Base-by-base conservation (phyloP, 805 yeast genomes). In the Wickerhamomyces pijperi region DNA sequence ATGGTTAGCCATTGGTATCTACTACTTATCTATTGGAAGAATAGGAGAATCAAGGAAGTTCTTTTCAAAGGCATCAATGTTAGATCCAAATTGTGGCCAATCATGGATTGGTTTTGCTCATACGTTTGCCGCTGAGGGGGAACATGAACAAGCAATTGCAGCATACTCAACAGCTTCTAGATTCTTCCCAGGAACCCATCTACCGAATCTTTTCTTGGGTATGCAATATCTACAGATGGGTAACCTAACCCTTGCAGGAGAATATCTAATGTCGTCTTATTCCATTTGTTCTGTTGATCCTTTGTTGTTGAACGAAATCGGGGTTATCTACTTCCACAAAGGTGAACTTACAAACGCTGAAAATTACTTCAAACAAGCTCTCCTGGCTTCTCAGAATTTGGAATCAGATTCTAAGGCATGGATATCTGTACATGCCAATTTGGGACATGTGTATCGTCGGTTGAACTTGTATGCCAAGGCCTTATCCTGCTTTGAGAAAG, bases 61-160 rank as follows among this genome's bases (percentile, higher is more conserved):
- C 54, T 92, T 87, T 60, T 80, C 92, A 32, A 87, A 85, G 55
- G 88, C 97, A 0, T 85, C 97, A 1, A 68, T 87, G 47, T 59
- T 88, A 43, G 82, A 86, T 51, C 94, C 98, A 3, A 83, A 79
- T 47, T 87, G 84, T 62, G 94, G 92, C 0, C 90, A 84, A 38
- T 95, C 97, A 2, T 92, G 98, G 98, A 78, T 92, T 28, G 98
- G 97, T 3, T 92, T 92, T 63, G 97, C 97, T 1, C 97, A 90
- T 53, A 88, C 97, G 0, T 92, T 88, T 71, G 96, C 96, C 0
- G 80, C 84, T 3, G 98, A 92, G 57, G 94, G 96, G n/a, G 99
- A 92, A 59, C 97, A 92, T 57, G 99, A 92, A 57, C 97, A 92
- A 59, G 97, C 97, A 2, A 82, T 92, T 18, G 82, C 96, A 41